A percentile compares a stretch with the other conserved stretches of the same genome.
Conservation (phyloP, 495 filamentous ascomycete species). For the Hyaloscypha finlandica region DNA sequence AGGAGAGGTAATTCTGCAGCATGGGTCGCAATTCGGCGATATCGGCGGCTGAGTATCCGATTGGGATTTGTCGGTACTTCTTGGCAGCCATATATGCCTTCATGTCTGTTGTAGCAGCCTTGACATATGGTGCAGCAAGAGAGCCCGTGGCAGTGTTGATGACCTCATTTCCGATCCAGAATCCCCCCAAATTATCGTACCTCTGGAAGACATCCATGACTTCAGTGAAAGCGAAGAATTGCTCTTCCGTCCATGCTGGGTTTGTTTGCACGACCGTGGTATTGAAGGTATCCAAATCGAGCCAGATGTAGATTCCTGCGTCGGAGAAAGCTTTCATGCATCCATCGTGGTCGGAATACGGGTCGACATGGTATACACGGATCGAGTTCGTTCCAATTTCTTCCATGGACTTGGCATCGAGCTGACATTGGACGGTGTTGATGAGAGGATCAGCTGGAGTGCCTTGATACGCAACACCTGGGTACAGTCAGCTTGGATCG, state of each 20-base stretch:
- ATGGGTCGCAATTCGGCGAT: conserved; percentile 77
- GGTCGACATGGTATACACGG: conserved; percentile 84
- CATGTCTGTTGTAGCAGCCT: conserved; percentile 77
- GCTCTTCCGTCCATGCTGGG: conserved; percentile 68
- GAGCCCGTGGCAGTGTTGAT: conserved; percentile 60
- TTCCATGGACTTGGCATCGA: conserved; percentile 75
- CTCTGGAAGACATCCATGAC: conserved; percentile 78
- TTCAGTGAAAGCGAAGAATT: conserved; percentile 62
- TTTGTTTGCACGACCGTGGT: conserved; percentile 66
- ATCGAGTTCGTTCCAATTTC: conserved; percentile 81
- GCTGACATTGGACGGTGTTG: conserved; percentile 70
- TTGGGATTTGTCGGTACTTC: conserved; percentile 74
- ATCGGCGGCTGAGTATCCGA: conserved; percentile 88
- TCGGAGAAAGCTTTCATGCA: conserved; percentile 69
- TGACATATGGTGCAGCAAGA: conserved; percentile 73
- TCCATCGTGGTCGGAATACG: conserved; percentile 64
- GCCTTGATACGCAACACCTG: conserved; percentile 72
- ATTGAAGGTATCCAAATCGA: conserved; percentile 82
- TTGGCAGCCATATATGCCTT: conserved; percentile 77
- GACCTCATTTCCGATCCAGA: conserved; percentile 87
- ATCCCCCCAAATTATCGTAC: conserved; percentile 77
- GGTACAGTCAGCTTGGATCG: conserved; percentile 6
- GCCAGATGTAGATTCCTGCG: conserved; percentile 76
- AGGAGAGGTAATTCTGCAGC: conserved; percentile 86
- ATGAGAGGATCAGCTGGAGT: conserved; percentile 71